A percentile compares a stretch with the other conserved stretches of the same genome.
Evolutionary conservation across 2,329 filamentous ascomycete species (phyloP).

Genomic region (Stagonosporopsis chrysanthemi): DNA sequence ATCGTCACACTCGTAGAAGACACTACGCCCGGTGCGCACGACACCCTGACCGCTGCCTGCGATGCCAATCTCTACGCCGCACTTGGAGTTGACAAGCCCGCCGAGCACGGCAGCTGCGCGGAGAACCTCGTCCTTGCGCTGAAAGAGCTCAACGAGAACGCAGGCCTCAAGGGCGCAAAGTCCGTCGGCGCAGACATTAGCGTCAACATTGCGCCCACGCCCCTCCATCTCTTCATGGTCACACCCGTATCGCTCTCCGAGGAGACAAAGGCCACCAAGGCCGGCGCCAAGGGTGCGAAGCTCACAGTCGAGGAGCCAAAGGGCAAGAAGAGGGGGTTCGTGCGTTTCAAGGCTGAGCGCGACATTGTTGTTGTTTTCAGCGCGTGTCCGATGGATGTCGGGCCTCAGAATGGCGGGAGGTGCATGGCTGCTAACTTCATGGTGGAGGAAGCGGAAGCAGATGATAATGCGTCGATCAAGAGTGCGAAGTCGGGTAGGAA

Average conservation of each 20-base stretch:
- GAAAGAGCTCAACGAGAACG: constrained; percentile 57
- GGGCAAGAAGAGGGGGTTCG: constrained; percentile 46
- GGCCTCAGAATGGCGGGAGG: constrained; percentile 45
- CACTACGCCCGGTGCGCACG: constrained; percentile 53
- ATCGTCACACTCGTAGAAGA: constrained; percentile 58
- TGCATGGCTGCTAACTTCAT: constrained; percentile 52
- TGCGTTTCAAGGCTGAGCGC: constrained; percentile 46
- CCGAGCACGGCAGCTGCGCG: constrained; percentile 57
- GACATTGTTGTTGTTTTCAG: constrained; percentile 49
- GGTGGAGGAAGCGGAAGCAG: constrained; percentile 43
- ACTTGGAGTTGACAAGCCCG: constrained; percentile 54
- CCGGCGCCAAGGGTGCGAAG: constrained; percentile 41
- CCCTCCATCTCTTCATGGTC: constrained; percentile 56
- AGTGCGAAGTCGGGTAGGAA: constrained; percentile 19
- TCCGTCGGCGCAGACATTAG: constrained; percentile 57
- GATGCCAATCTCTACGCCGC: constrained; percentile 54
- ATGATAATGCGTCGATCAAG: constrained; percentile 32
- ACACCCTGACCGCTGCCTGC: constrained; percentile 58
- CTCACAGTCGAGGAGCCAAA: constrained; percentile 42
- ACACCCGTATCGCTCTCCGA: constrained; percentile 31
- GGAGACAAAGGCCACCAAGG: constrained; percentile 20
- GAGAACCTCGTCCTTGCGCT: constrained; percentile 59
- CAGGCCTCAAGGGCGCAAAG: constrained; percentile 56
- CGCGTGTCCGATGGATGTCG: constrained; percentile 50
- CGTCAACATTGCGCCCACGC: constrained; percentile 57